Base-by-base conservation (phyloP, 2,329 filamentous ascomycete species). In the Graphilbum sp. region DNA sequence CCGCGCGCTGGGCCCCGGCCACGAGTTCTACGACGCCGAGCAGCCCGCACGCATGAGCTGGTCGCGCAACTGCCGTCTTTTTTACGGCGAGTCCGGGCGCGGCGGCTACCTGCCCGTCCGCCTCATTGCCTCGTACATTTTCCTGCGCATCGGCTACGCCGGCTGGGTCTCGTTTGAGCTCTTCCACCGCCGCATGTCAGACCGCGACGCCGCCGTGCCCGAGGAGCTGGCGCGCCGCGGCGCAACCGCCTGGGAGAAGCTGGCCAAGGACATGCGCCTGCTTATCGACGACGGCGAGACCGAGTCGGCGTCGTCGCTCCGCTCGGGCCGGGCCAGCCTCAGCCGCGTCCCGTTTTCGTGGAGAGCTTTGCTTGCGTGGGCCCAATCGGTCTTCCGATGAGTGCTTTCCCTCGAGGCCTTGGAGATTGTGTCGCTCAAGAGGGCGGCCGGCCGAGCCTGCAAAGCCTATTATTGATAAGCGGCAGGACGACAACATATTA, bases 41-140 rank as follows among this genome's bases (percentile, higher is more conserved):
- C 69, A 75, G 49, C 66, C 63, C n/a, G 47, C 67, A 2, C 56
- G 70, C 4, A 76, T 79, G 73, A 72, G 59, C 36, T 79, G 74
- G 74, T 72, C 67, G 25, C 56, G 73, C 19, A 77, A 77, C 48
- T 72, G 67, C 34, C 58, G 74, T 9, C 51, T 74, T 0, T 78
- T 75, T 47, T 66, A 73, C 30, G 71, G 70, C 39, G 72, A 78
- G 46, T 54, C 64, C 38, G 59, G 11, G 4, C 49, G 56, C 3
- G 71, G 70, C 1, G 75, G 64, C 0, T 79, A 76, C 51, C 49
- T 79, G 17, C 75, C 75, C 0, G 61, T 73, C 2, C 49, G 61
- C 37, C 59, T 66, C 19, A 62, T 79, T 3, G 53, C 67, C 7
- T 54, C 60, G 38, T 63, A 67, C 0, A 63, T 79, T 37, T 51